Conservation (phyloP, 306 rosid species). For the Albizia julibrissin region DNA sequence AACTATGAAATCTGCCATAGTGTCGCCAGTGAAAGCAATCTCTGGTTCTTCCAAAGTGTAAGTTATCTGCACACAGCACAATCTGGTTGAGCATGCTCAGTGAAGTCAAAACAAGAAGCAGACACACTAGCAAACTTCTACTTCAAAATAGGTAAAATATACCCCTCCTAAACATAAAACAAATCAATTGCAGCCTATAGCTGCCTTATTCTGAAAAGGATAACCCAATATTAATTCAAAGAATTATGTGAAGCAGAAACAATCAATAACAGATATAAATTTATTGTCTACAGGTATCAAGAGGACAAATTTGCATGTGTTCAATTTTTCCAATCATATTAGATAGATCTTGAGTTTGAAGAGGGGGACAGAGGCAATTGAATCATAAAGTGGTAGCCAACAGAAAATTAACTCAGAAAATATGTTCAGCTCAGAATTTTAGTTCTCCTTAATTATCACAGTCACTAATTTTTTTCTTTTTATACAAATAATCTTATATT, state of each 20-base stretch:
- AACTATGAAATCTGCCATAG: conserved; percentile 71
- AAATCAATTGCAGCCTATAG: not conserved
- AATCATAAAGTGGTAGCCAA: not conserved
- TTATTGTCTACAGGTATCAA: not conserved
- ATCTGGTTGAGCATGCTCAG: conserved; percentile 16
- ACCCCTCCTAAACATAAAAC: not conserved
- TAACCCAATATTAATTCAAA: not conserved
- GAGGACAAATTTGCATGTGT: not conserved
- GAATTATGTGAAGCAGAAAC: not conserved
- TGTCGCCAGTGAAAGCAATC: conserved; percentile 95
- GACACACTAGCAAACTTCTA: conserved; percentile 7
- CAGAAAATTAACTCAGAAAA: conserved; percentile 9
- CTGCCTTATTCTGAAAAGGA: not conserved
- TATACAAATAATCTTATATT: not conserved
- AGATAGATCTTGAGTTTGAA: conserved; percentile 4
- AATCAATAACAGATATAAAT: not conserved
- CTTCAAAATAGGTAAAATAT: not conserved
- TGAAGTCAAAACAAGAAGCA: conserved; percentile 12
- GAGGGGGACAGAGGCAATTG: not conserved
- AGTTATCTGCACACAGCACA: conserved; percentile 66
- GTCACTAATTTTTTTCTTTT: not conserved
- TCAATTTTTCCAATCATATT: not conserved
- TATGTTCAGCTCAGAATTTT: not conserved
- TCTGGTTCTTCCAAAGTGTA: conserved; percentile 73
- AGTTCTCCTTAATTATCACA: not conserved